Evolutionary conservation across 495 filamentous ascomycete species (phyloP), one percentile per base, ranked within the genome.

Genomic region (Friedmanniomyces simplex): DNA sequence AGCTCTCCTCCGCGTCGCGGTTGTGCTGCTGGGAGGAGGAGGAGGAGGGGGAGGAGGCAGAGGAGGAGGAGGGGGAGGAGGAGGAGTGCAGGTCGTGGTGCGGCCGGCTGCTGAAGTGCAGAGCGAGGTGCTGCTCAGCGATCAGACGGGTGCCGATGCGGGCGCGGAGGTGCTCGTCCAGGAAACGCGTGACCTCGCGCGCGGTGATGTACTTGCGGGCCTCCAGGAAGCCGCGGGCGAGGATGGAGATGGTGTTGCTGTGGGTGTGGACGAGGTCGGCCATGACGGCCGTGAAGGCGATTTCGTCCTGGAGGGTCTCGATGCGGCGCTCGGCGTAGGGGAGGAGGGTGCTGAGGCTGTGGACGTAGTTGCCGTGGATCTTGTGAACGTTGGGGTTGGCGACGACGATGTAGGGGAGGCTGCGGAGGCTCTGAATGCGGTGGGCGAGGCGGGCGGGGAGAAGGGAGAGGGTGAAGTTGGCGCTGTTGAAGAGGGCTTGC

Each of bases 381-480:
- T 82, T 82, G 30, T 85, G 84, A 51, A 97, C 88, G 66, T 95
- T 86, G 1, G 89, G 87, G 68, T 97, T 97, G 0, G 91, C 89
- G 18, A 98, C 93, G 46, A 98, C 91, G 65, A 98, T 98, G 71
- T 87, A 98, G 1, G 93, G 94, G 2, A 98, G 81, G 71, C 95
- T 95, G 54, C 91, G 84, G 13, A 98, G 73, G 1, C 87, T 86
- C 70, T 95, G 85, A 46, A 97, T 93, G 37, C 93, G 88, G 65
- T 93, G 89, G 2, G 93, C 94, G 16, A 98, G 81, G n/a, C 93
- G 88, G 54, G 91, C 85, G n/a, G 93, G 93, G 34, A 96, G 84
- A 34, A 96, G 82, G 43, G 86, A 88, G 50, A 96, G 86, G 32
- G 93, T 93, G 76, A 95, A 96, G 71, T 96, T 95, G 50, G 93